phyloP scores from a whole-genome alignment of 768 basidiomycete genomes.

The Lactarius hengduanensis region DNA sequence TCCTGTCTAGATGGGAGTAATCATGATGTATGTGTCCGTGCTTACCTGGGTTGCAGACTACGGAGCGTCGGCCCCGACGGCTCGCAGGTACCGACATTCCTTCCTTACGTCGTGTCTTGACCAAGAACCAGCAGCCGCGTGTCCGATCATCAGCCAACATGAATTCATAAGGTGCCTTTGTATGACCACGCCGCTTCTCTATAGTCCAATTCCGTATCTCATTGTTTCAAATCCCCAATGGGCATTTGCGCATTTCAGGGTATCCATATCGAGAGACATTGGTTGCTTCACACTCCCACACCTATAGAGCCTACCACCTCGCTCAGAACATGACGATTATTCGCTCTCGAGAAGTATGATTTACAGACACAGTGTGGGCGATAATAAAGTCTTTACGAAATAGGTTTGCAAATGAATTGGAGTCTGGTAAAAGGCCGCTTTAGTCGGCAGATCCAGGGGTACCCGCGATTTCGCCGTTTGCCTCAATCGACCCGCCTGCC shows the following conservation, averaged over 20 bases:
- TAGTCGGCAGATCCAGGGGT: slow-evolving; percentile 4
- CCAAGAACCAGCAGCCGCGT: neutral
- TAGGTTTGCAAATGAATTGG: neutral
- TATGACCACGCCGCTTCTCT: neutral
- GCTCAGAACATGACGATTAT: slow-evolving; percentile 7
- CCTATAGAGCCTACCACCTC: neutral
- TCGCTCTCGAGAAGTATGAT: slow-evolving; percentile 3
- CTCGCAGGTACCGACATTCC: slow-evolving; percentile 9
- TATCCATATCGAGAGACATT: neutral
- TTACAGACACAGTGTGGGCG: slow-evolving; percentile 2
- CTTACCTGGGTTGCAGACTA: neutral
- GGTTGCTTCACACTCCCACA: neutral
- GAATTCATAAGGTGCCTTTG: neutral
- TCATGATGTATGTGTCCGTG: neutral
- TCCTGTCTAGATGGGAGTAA: slow-evolving; percentile 7
- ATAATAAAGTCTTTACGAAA: slow-evolving; percentile 14
- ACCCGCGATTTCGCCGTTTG: slow-evolving; percentile 9
- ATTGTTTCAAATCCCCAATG: neutral
- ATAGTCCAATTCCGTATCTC: neutral
- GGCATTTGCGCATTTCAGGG: neutral
- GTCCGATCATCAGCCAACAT: neutral
- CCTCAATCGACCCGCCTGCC: slow-evolving; percentile 8
- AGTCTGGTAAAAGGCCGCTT: neutral
- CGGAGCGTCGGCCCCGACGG: neutral
- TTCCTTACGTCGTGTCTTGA: neutral